Conservation (phyloP, 306 rosid genomes). For the Vigna radiata region DNA sequence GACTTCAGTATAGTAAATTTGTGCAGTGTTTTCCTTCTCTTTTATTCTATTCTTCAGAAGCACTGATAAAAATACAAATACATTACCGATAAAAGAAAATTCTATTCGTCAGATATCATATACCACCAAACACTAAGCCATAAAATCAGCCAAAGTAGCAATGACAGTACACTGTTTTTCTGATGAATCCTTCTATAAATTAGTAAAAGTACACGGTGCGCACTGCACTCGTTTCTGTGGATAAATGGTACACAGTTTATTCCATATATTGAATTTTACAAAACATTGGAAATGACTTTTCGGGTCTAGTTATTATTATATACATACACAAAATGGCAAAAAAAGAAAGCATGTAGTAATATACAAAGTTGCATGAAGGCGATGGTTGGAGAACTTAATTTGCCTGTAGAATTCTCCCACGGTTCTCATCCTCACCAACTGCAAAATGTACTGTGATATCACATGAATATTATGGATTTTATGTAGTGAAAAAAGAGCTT, state of each 20-base stretch:
- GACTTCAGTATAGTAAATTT: too few species aligned
- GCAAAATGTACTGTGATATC: constrained; percentile 50
- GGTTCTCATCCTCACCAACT: constrained; percentile 68
- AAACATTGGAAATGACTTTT: constrained; percentile 36
- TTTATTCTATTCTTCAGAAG: not conserved
- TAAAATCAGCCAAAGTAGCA: not conserved
- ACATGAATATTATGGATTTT: constrained; percentile 28
- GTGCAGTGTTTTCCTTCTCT: too few species aligned
- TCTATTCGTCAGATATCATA: not conserved
- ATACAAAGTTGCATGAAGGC: constrained; percentile 26
- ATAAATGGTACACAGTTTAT: constrained; percentile 6
- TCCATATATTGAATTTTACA: constrained; percentile 43
- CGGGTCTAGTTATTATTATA: constrained; percentile 37
- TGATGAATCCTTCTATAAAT: constrained; percentile 3
- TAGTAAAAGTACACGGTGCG: not conserved
- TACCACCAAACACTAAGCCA: not conserved
- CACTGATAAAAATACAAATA: too few species aligned
- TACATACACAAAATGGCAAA: constrained; percentile 26
- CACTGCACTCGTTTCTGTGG: not conserved
- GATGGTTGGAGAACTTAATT: constrained; percentile 46
- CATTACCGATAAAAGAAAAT: not conserved
- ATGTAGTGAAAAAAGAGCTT: constrained; percentile 20
- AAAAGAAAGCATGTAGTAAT: not conserved
- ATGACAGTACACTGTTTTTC: not conserved
- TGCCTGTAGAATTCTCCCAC: constrained; percentile 75